Evolutionary conservation across 2,329 filamentous ascomycete genomes (phyloP).

Genomic region (Sporothrix dimorphospora): DNA sequence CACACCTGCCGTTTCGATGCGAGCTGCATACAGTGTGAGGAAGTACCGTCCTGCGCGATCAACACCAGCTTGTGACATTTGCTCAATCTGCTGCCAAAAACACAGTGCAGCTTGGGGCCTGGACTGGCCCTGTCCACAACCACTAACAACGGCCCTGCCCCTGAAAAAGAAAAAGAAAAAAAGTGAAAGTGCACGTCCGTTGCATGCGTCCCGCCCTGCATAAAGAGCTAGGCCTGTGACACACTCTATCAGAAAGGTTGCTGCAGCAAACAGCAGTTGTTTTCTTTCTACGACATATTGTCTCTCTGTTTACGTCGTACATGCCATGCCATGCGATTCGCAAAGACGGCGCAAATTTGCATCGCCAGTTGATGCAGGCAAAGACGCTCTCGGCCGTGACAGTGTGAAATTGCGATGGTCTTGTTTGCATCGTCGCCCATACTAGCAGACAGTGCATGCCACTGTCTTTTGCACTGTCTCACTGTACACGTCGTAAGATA

Average conservation of each 20-base stretch:
- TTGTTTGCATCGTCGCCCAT: background rate
- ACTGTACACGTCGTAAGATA: background rate
- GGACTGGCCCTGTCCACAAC: background rate
- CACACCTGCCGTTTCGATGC: constrained; percentile 15
- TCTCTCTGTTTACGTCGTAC: background rate
- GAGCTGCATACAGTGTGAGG: constrained; percentile 25
- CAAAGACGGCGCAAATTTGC: background rate
- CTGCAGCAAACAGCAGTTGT: background rate
- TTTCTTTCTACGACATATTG: background rate
- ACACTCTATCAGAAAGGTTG: constrained; percentile 23
- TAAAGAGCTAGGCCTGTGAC: constrained; percentile 11
- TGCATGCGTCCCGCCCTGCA: constrained; percentile 21
- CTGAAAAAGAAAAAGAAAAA: background rate
- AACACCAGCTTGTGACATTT: background rate
- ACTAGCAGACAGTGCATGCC: background rate
- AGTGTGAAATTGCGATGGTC: constrained; percentile 11
- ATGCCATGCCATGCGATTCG: too few species aligned
- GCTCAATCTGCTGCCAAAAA: too few species aligned
- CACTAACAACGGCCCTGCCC: constrained; percentile 1
- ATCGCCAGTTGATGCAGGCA: background rate
- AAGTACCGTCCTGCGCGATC: too few species aligned
- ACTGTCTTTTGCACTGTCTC: background rate
- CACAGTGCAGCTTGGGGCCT: too few species aligned
- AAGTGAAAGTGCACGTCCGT: constrained; percentile 14
- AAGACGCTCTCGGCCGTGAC: background rate